Base-by-base conservation (phyloP, 192 early-diverging fungal genomes). In the Phlyctochytrium arcticum region DNA sequence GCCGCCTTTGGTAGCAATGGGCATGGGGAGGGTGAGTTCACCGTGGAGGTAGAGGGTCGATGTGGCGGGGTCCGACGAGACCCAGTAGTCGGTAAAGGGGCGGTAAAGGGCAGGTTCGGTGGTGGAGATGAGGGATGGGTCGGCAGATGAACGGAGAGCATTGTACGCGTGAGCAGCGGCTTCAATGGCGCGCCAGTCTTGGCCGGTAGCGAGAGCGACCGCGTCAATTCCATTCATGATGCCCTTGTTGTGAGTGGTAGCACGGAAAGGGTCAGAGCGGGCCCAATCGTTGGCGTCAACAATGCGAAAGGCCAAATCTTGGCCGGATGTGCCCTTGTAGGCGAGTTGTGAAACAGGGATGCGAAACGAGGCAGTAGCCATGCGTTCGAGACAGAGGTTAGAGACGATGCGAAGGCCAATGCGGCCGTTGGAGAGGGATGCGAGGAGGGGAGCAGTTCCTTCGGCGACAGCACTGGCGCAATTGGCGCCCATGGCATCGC, bases 201-300 rank as follows among this genome's bases (percentile, higher is more conserved):
- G 89, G 0, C 89, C 89, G 3, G 86, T 84, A 4, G 89, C 89
- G 36, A 90, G 55, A 2, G 86, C 86, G 17, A 90, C 87, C 30
- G 89, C 86, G 65, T 90, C 89, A 53, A 90, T 84, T 4, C 89
- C 89, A 68, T 90, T 90, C 88, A 90, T 89, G 47, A 90, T 88
- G 5, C 89, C 89, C 67, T 90, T 90, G 76, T 90, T 90, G 60
- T 90, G 86, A 0, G 89, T 90, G 1, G 85, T 79, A 7, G 89
- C 88, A 15, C 89, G 78, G 60, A 78, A 90, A 29, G 83, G 84
- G 49, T 90, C 89, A 19, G 85, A 71, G 24, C 75, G 71, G 3
- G 89, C 89, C 84, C 82, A 88, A 42, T 88, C 81, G 54, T 75
- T 79, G 21, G 88, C 88, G 47, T 90, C 88, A 34, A 90, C 62